Percentiles rank a stretch among this genome's conserved stretches.
Evolutionary conservation across 2,329 filamentous ascomycete species (phyloP).

Genomic region (Cercospora berteroae): DNA sequence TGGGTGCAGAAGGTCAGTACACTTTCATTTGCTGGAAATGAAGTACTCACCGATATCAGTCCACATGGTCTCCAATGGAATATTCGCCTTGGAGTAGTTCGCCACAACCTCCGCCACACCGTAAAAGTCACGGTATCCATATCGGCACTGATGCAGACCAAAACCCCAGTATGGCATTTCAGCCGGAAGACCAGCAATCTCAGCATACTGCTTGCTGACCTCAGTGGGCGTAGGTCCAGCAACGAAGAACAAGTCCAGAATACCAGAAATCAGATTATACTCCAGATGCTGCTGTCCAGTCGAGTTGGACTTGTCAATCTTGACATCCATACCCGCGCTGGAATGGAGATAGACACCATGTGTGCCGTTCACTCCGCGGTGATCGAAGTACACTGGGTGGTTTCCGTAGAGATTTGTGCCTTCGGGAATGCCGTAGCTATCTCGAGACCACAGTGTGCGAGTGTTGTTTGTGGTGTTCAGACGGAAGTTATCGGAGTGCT

Average conservation of each 20-base stretch:
- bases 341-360: conserved; percentile 69
- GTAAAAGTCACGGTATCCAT: conserved; percentile 49
- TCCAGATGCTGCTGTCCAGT: conserved; percentile 64
- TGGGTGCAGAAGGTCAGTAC: not conserved
- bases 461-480: conserved; percentile 67
- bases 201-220: conserved; percentile 51
- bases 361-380: conserved; percentile 55
- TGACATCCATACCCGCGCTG: conserved; percentile 72
- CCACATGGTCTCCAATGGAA: conserved; percentile 71
- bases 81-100: conserved; percentile 62
- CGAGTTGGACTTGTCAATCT: conserved; percentile 61
- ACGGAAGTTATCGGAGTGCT: conserved; percentile 60
- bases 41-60: conserved; percentile 46
- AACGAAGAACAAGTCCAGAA: conserved; percentile 63
- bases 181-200: conserved; percentile 47
- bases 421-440: conserved; percentile 61
- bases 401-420: conserved; percentile 68
- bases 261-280: conserved; percentile 74
- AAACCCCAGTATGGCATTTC: conserved; percentile 54
- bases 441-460: conserved; percentile 67
- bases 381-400: conserved; percentile 72
- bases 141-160: conserved; percentile 52
- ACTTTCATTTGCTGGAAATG: too few species aligned
- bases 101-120: conserved; percentile 64
- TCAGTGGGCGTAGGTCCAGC: conserved; percentile 47